Evolutionary conservation across 192 early-diverging fungal genomes (phyloP).

Genomic region (Umbelopsis sp.): DNA sequence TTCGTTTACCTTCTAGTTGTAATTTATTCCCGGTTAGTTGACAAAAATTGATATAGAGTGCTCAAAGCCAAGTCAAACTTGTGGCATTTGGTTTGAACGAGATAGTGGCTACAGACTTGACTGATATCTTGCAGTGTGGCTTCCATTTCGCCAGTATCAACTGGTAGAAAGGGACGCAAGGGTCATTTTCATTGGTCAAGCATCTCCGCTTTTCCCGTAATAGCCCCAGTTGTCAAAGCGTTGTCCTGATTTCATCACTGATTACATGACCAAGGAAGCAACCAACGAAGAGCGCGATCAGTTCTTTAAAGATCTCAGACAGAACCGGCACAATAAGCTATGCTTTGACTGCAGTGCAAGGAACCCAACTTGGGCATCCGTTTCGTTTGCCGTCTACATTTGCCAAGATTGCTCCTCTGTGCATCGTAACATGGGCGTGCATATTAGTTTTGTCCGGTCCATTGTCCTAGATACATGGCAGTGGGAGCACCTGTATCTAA

Average conservation of each 20-base stretch:
- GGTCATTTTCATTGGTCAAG: no score
- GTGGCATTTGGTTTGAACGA: no score
- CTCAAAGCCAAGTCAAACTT: no score
- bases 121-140: no score
- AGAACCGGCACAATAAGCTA: slow-evolving; percentile 68
- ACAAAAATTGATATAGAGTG: background rate
- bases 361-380: slow-evolving; percentile 93
- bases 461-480: slow-evolving; percentile 90
- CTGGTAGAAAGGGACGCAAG: no score
- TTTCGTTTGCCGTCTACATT: slow-evolving; percentile 93
- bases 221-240: no score
- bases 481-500: slow-evolving; percentile 89
- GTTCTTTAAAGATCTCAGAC: slow-evolving; percentile 69
- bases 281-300: slow-evolving; percentile 63
- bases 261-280: slow-evolving; percentile 30
- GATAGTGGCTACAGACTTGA: no score
- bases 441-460: slow-evolving; percentile 97
- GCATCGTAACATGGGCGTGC: slow-evolving; percentile 95
- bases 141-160: no score
- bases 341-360: slow-evolving; percentile 96
- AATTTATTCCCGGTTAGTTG: background rate
- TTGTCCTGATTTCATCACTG: background rate
- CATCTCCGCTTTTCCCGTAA: no score
- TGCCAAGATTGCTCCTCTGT: slow-evolving; percentile 96
- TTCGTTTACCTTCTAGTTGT: background rate